phyloP scores from a whole-genome alignment of 768 basidiomycete genomes.

The Kwoniella sp. region DNA sequence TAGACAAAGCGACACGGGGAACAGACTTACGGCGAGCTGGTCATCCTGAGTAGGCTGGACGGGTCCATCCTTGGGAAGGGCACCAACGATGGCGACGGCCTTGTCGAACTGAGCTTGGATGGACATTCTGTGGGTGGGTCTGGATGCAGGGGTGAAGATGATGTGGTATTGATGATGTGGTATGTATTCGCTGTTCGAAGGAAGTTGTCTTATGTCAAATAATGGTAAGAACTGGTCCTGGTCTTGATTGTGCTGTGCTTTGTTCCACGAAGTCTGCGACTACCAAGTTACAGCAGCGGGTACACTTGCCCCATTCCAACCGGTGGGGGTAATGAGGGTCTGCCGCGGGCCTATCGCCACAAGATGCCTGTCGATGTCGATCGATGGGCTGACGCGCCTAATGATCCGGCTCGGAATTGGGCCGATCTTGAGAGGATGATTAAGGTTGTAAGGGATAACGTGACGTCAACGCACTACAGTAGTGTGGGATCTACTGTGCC shows the following conservation, averaged over 20 bases:
- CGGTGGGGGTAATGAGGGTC: not conserved
- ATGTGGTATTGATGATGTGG: not conserved
- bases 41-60: conserved; percentile 73
- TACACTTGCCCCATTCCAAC: not conserved
- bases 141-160: too few species aligned
- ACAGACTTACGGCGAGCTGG: conserved; percentile 72
- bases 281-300: too few species aligned
- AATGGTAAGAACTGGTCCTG: too few species aligned
- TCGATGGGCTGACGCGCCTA: conserved; percentile 2
- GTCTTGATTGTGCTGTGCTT: too few species aligned
- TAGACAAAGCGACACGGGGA: too few species aligned
- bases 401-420: conserved; percentile 2
- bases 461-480: not conserved
- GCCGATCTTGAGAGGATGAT: not conserved
- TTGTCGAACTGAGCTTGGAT: conserved; percentile 53
- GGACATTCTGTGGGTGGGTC: conserved; percentile 27
- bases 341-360: too few species aligned
- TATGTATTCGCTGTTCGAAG: too few species aligned
- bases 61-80: conserved; percentile 77
- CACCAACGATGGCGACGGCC: conserved; percentile 52
- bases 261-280: too few species aligned
- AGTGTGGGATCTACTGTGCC: conserved; percentile 2
- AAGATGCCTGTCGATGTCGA: too few species aligned
- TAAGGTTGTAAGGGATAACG: conserved; percentile 3
- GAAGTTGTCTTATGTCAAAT: too few species aligned